A percentile compares a stretch with the other conserved stretches of the same genome.
Conservation (phyloP, 2,329 filamentous ascomycete species). For the Penicillium sp. region DNA sequence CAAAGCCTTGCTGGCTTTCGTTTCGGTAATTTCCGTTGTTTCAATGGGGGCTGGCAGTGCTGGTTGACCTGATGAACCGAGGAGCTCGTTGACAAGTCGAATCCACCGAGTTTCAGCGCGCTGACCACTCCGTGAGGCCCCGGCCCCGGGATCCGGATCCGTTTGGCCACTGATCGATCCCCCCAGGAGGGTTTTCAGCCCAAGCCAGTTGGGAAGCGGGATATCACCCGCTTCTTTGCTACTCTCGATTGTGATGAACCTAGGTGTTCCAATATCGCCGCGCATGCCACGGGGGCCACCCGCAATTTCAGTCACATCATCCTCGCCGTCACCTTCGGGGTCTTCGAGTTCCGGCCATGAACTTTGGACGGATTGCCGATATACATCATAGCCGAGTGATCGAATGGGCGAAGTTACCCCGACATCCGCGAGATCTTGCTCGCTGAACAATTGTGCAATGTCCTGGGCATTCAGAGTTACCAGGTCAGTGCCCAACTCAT, state of each 20-base stretch:
- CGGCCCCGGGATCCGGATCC: slow-evolving; percentile 22
- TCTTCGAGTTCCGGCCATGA: slow-evolving; percentile 42
- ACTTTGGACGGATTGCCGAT: slow-evolving; percentile 36
- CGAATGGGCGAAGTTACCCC: slow-evolving; percentile 37
- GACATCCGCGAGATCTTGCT: slow-evolving; percentile 41
- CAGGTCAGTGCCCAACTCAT: slow-evolving; percentile 50
- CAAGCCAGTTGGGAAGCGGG: slow-evolving; percentile 32
- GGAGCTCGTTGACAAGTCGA: slow-evolving; percentile 36
- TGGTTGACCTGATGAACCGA: slow-evolving; percentile 26
- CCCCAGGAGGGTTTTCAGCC: slow-evolving; percentile 33
- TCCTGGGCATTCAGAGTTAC: slow-evolving; percentile 47
- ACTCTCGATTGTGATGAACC: slow-evolving; percentile 37
- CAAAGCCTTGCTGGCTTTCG: slow-evolving; percentile 12
- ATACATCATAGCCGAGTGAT: slow-evolving; percentile 56
- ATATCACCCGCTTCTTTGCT: slow-evolving; percentile 32
- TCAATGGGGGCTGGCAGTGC: slow-evolving; percentile 7
- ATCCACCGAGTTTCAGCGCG: slow-evolving; percentile 33
- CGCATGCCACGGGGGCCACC: slow-evolving; percentile 20
- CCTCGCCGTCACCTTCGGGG: slow-evolving; percentile 48
- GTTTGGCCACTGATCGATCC: slow-evolving; percentile 28
- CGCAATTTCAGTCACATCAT: slow-evolving; percentile 31
- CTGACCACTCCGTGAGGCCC: slow-evolving; percentile 20
- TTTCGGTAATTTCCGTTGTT: slow-evolving; percentile 11
- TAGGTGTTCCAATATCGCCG: slow-evolving; percentile 23
- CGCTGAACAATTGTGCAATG: slow-evolving; percentile 44